Percentiles rank a stretch among this genome's conserved stretches.
Conservation (phyloP, 2,329 filamentous ascomycete species). For the Fusarium hostae region DNA sequence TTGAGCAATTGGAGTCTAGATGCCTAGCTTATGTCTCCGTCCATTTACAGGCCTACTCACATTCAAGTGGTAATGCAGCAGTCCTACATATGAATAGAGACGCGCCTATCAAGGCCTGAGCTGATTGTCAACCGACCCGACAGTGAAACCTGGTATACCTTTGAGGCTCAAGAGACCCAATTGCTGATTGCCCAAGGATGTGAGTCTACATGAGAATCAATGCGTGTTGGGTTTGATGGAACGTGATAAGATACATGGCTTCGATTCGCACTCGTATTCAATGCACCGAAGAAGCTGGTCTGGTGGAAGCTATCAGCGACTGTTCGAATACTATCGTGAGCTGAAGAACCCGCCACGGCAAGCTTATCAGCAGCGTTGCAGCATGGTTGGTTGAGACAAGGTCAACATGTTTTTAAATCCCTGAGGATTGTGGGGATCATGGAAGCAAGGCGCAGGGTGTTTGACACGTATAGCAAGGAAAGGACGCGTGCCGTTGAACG, state of each 20-base stretch:
- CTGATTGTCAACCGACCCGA: not conserved
- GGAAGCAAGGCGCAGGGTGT: conserved; percentile 1
- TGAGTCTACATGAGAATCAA: not conserved
- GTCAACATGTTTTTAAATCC: conserved; percentile 6
- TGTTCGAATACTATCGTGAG: not conserved
- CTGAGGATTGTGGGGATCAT: conserved; percentile 11
- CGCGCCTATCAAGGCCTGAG: not conserved
- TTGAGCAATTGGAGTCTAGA: not conserved
- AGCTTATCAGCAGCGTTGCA: conserved; percentile 16
- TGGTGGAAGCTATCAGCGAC: conserved; percentile 1
- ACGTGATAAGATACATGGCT: conserved; percentile 14
- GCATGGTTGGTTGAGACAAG: conserved; percentile 5
- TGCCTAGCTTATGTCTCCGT: not conserved
- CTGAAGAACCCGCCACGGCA: not conserved
- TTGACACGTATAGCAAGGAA: not conserved
- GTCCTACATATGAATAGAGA: not conserved
- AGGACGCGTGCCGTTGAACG: not conserved
- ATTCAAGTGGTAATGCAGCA: not conserved
- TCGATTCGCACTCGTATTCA: not conserved
- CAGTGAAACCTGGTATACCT: not conserved
- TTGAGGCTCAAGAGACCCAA: not conserved
- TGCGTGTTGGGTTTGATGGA: not conserved
- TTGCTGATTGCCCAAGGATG: not conserved
- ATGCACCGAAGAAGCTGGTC: not conserved
- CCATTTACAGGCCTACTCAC: not conserved